Percentiles rank a stretch among this genome's conserved stretches.
Evolutionary conservation across 2,329 filamentous ascomycete genomes (phyloP).

Genomic region (Arachnomyces sp.): DNA sequence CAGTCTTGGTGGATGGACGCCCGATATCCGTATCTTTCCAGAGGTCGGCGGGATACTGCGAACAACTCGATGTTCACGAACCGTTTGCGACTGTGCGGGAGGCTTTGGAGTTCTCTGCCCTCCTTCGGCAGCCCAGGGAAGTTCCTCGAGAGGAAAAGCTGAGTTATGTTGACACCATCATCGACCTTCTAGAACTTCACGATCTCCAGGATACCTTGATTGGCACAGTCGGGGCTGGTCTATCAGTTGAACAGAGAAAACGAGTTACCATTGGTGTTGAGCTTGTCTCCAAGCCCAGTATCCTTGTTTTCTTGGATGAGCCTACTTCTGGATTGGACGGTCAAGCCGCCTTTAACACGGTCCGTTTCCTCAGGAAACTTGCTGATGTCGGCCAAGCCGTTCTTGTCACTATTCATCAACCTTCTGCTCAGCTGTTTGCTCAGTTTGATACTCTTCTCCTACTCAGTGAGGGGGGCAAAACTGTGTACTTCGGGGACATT

Average conservation of each 20-base stretch:
- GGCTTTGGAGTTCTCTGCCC: constrained; percentile 57
- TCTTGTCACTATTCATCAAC: constrained; percentile 63
- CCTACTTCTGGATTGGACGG: constrained; percentile 62
- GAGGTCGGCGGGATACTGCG: constrained; percentile 58
- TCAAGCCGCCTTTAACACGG: constrained; percentile 58
- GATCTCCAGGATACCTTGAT: constrained; percentile 58
- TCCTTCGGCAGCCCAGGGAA: constrained; percentile 49
- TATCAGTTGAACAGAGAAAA: constrained; percentile 58
- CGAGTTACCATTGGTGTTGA: constrained; percentile 65
- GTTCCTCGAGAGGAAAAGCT: constrained; percentile 51
- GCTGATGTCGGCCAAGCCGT: constrained; percentile 58
- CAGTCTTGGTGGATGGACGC: constrained; percentile 59
- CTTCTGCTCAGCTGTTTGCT: constrained; percentile 56
- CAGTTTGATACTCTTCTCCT: constrained; percentile 63
- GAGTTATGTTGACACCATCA: constrained; percentile 56
- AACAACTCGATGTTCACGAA: constrained; percentile 62
- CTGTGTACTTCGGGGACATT: constrained; percentile 61
- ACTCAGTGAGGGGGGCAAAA: constrained; percentile 58
- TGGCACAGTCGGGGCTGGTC: constrained; percentile 33
- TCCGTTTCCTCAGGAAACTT: constrained; percentile 58
- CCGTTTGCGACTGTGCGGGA: constrained; percentile 57
- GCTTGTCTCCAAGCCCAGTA: constrained; percentile 57
- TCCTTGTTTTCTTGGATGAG: constrained; percentile 62
- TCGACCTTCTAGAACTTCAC: constrained; percentile 54
- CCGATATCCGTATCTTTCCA: constrained; percentile 54